Evolutionary conservation across 83 land plant genomes (phyloP), one percentile per base, ranked within the genome.

Genomic region (Picea abies): DNA sequence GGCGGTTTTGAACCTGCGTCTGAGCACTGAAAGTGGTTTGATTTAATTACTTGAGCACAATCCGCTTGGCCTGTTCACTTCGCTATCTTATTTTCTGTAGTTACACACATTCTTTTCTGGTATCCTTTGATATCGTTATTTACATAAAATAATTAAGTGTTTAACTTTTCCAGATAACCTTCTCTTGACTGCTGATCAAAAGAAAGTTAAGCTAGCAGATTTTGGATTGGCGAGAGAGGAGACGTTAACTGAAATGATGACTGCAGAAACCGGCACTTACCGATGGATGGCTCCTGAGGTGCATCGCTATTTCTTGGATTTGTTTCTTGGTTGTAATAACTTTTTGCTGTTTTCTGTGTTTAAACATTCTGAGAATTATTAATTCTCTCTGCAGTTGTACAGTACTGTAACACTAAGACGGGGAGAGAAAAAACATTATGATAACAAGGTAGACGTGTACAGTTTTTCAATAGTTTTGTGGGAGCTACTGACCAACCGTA

Each of bases 401-500:
- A 94, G 96, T 87, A 87, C 84, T 35, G 93, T 89, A 32, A 89
- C 93, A 9, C 84, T 93, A 67, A 83, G 88, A 52, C 60, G 80
- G n/a, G 92, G 97, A 25, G 92, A 79, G 78, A 94, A 94, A 87
- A 94, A 91, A 80, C 89, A 89, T 70, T 94, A 94, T 85, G 94
- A 94, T 83, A 91, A 91, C 80, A 94, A 91, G 85, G 95, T 91
- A 60, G 97, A 94, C 80, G 97, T 94, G 32, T 94, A 94, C 87
- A 94, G 97, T 83, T 94, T 94, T 83, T 81, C 95, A 19, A 86
- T 94, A 47, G 91, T 94, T 61, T 80, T 94, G 72, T 94, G 97
- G 97, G 97, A 94, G 92, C 82, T 94, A 37, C 78, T 94, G 16
- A 91, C 92, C 5, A 94, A 94, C 80, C 84, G 84, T 56, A 91